Evolutionary conservation across 2,329 filamentous ascomycete genomes (phyloP).

Genomic region (Fusarium sambucinum): DNA sequence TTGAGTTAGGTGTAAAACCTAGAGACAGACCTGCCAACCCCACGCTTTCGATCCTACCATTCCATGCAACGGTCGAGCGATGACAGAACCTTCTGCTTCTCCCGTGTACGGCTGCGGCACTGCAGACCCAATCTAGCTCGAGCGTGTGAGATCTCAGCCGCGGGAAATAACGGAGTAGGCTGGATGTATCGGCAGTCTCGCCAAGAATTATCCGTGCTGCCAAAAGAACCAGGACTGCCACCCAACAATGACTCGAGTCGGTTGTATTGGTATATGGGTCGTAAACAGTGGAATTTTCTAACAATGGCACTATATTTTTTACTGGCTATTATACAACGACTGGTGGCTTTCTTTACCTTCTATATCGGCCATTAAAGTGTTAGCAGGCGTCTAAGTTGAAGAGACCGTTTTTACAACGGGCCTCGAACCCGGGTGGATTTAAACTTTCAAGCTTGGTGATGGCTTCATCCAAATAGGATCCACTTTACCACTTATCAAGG

Average conservation of each 20-base stretch:
- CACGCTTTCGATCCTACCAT: conserved; percentile 24
- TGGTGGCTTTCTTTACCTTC: background rate
- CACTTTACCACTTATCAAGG: background rate
- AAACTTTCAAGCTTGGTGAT: conserved; percentile 22
- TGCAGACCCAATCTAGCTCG: background rate
- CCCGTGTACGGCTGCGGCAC: background rate
- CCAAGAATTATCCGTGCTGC: conserved; percentile 7
- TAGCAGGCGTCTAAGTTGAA: background rate
- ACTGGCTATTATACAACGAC: background rate
- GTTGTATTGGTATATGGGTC: background rate
- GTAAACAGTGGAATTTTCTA: background rate
- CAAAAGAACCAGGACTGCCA: background rate
- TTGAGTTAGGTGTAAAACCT: background rate
- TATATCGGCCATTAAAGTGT: background rate
- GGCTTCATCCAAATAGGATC: conserved; percentile 17
- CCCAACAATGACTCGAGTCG: conserved; percentile 15
- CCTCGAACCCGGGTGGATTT: conserved; percentile 8
- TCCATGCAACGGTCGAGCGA: conserved; percentile 6
- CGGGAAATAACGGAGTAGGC: conserved; percentile 24
- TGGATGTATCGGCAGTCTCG: conserved; percentile 18
- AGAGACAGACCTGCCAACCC: conserved; percentile 22
- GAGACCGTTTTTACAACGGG: conserved; percentile 6
- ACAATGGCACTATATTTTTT: background rate
- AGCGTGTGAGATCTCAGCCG: conserved; percentile 5
- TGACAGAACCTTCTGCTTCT: conserved; percentile 3